Percentiles rank a stretch among this genome's conserved stretches.
These are phyloP conservation scores for Pyrrhoderma noxium DNA, from an alignment of 1,284 basidiomycete species.

Conservation along the genomic window DNA sequence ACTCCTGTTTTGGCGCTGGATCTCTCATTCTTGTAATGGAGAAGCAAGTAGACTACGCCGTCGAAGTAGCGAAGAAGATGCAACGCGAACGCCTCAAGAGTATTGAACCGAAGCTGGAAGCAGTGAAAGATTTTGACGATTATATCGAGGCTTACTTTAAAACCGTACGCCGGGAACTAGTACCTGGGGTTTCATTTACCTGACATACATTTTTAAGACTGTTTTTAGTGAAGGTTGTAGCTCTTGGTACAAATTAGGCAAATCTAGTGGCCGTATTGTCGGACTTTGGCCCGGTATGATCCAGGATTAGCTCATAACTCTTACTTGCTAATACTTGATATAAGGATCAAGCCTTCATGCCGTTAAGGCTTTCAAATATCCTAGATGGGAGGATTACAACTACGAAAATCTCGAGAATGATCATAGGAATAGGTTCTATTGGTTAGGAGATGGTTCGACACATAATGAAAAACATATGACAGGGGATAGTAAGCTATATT, in stretches of 20 bases:
- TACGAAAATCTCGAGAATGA: conserved; percentile 40
- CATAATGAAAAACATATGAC: conserved; percentile 35
- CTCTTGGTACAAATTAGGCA: conserved; percentile 60
- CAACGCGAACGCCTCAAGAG: conserved; percentile 52
- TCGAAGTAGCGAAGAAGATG: conserved; percentile 45
- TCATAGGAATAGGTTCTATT: conserved; percentile 43
- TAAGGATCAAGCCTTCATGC: conserved; percentile 49
- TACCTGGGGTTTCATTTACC: too few relatives aligned
- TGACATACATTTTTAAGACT: conserved; percentile 30
- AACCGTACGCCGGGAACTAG: conserved; percentile 26
- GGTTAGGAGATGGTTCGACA: conserved; percentile 51
- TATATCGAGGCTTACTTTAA: conserved; percentile 49
- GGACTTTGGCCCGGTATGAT: conserved; percentile 50
- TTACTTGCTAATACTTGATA: not conserved
- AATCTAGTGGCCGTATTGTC: conserved; percentile 46
- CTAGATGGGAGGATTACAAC: conserved; percentile 60
- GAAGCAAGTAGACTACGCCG: conserved; percentile 46
- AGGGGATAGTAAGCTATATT: conserved; percentile 38
- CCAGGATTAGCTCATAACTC: too few relatives aligned
- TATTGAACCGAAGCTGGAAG: conserved; percentile 46
- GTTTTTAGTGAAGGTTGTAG: conserved; percentile 51
- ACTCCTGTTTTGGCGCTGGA: conserved; percentile 43
- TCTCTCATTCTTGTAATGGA: conserved; percentile 47
- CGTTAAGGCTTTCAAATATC: conserved; percentile 39
- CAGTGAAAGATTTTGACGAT: conserved; percentile 50